Conservation (phyloP, 495 filamentous ascomycete species). For the Trypethelium eluteriae region DNA sequence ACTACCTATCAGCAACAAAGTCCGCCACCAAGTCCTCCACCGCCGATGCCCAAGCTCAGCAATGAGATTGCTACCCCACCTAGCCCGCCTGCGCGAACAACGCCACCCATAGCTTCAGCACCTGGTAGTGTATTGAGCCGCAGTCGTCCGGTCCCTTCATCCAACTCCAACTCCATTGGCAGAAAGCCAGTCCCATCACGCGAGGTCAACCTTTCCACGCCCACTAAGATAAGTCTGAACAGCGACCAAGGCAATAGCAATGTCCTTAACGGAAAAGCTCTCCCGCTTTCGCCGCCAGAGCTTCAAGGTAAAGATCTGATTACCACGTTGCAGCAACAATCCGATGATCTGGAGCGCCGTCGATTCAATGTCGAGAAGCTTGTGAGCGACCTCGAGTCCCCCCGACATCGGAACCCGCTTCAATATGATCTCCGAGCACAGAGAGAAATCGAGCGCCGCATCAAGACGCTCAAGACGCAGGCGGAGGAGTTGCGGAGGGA, state of each 20-base stretch:
- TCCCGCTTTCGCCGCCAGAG: conserved; percentile 53
- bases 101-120: background rate
- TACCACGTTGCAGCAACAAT: conserved; percentile 56
- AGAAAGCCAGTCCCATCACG: background rate
- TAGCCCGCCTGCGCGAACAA: conserved; percentile 17
- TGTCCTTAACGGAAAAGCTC: conserved; percentile 45
- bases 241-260: conserved; percentile 39
- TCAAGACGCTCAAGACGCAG: conserved; percentile 62
- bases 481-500: conserved; percentile 71
- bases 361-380: conserved; percentile 58
- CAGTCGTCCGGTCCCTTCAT: conserved; percentile 11
- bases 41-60: conserved; percentile 33
- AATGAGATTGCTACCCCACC: conserved; percentile 25
- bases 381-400: conserved; percentile 27
- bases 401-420: conserved; percentile 48
- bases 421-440: conserved; percentile 51
- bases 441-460: conserved; percentile 63
- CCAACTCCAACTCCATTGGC: background rate
- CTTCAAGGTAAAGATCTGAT: conserved; percentile 53
- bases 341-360: conserved; percentile 56
- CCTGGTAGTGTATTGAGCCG: background rate
- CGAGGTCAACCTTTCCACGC: background rate
- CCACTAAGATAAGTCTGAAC: background rate
- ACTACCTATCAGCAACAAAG: conserved; percentile 43
- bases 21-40: conserved; percentile 38